These are phyloP conservation scores for Lithocarpus polystachyus DNA, from an alignment of 306 rosid genomes.

Conservation along the genomic window DNA sequence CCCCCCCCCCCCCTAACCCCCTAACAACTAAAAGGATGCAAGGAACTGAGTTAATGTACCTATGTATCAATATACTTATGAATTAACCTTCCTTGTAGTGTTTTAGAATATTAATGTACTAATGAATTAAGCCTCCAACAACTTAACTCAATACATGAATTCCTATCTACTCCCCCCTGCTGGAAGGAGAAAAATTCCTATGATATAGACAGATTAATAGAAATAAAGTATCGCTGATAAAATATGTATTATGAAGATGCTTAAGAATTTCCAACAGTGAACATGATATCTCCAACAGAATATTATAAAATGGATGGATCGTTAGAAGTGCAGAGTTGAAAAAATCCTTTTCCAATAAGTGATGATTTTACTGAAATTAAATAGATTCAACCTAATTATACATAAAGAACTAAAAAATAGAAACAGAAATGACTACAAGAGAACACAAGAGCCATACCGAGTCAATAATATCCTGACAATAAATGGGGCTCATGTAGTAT, in stretches of 20 bases:
- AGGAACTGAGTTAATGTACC: not conserved
- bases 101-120: not conserved
- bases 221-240: not conserved
- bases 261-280: not conserved
- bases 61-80: no score
- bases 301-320: not conserved
- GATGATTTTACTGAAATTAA: not conserved
- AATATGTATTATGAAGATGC: not conserved
- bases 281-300: not conserved
- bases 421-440: constrained; percentile 5
- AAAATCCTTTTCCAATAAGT: not conserved
- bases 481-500: constrained; percentile 99
- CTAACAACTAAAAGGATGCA: not conserved
- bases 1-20: no score
- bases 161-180: not conserved
- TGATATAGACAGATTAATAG: not conserved
- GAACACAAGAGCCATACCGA: constrained; percentile 51
- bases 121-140: not conserved
- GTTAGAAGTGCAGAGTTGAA: not conserved
- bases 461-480: constrained; percentile 89
- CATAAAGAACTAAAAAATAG: not conserved
- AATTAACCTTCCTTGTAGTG: no score
- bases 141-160: not conserved
- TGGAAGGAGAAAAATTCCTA: not conserved
- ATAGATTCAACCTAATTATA: not conserved